Base-by-base conservation (phyloP, 768 basidiomycete genomes). In the Boletus fagicola region DNA sequence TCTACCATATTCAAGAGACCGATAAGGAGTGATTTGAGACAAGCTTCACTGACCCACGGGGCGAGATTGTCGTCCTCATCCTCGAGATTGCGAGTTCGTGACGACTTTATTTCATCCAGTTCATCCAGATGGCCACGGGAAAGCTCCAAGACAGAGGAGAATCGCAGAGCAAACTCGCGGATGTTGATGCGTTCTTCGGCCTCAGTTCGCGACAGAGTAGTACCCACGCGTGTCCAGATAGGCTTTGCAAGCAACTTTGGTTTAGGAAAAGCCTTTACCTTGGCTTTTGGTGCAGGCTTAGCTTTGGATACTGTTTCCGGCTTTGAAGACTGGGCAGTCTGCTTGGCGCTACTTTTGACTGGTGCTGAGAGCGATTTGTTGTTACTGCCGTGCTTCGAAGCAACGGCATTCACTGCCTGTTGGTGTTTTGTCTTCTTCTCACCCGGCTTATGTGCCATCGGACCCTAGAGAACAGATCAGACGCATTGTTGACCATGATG, bases 141-240 rank as follows among this genome's bases (percentile, higher is more conserved):
- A 24, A 72, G 63, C 74, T 83, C 81, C 62, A 86, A 69, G 16
- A 82, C 54, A 30, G 76, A 74, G 1, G 77, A 75, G 60, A 92
- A 92, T 35, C 90, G 80, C 47, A 88, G 66, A 12, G 82, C 66
- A 67, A 91, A 93, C 70, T 92, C 90, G 55, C 90, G 83, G 43
- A 92, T 85, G 62, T 83, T 75, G 47, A 92, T 80, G 11, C 90
- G 84, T 28, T 79, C 77, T 59, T 87, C 78, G 1, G 79, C 83
- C 40, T 82, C 80, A 1, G 74, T 65, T 39, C 75, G 72, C 6
- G 76, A 71, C 15, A 87, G 72, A 31, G 61, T 63, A 13, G 77
- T 74, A 1, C 74, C 75, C 7, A 88, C 66, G 7, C 67, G 64
- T 5, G 74, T 80, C 90, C 90, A 92, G 47, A 56, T 72, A 71